Evolutionary conservation across 2,329 filamentous ascomycete species (phyloP).

Genomic region (Xylaria sp.): DNA sequence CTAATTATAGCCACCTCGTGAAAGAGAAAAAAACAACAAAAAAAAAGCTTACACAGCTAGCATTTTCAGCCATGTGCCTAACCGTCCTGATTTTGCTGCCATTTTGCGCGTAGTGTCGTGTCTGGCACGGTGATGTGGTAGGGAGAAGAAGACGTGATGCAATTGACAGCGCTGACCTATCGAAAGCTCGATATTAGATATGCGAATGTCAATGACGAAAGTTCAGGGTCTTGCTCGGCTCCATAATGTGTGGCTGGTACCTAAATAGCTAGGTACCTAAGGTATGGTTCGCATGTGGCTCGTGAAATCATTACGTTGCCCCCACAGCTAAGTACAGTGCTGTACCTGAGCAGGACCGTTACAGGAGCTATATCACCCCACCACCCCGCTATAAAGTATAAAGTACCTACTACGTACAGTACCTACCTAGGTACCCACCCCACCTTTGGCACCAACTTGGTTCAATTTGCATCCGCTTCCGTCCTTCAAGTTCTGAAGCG

Average conservation of each 20-base stretch:
- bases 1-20: conserved; percentile 26
- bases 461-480: background rate
- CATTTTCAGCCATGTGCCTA: conserved; percentile 76
- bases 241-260: conserved; percentile 9
- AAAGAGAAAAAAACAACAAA: conserved; percentile 27
- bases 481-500: background rate
- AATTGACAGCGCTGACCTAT: conserved; percentile 8
- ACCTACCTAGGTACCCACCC: background rate
- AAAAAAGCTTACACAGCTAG: conserved; percentile 67
- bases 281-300: conserved; percentile 21
- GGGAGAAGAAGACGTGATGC: background rate
- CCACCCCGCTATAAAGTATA: conserved; percentile 23
- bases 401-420: background rate
- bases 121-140: background rate
- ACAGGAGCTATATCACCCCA: conserved; percentile 10
- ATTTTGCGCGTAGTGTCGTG: conserved; percentile 43
- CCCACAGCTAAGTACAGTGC: background rate
- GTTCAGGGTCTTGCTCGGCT: conserved; percentile 31
- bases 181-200: conserved; percentile 14
- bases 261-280: too few relatives aligned
- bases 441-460: conserved; percentile 1
- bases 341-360: background rate
- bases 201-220: conserved; percentile 46
- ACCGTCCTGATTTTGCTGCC: conserved; percentile 63
- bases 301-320: background rate